Evolutionary conservation across 2,329 filamentous ascomycete genomes (phyloP).

Genomic region (Phaeoacremonium minimum): DNA sequence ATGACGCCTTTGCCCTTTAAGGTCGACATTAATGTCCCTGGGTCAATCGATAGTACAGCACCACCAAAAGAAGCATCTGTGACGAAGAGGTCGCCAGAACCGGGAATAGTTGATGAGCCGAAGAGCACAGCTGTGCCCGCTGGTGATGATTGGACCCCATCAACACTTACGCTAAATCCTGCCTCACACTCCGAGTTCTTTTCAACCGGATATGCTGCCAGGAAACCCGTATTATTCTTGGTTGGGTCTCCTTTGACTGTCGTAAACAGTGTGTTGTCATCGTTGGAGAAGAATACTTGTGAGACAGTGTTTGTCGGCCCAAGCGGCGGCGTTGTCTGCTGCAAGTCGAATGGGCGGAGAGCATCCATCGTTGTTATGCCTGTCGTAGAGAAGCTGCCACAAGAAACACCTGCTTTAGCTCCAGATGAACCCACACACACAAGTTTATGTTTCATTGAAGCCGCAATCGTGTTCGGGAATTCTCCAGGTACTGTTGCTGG

Average conservation of each 20-base stretch:
- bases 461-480: conserved; percentile 48
- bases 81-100: conserved; percentile 40
- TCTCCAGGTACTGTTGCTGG: conserved; percentile 40
- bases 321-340: conserved; percentile 52
- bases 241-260: conserved; percentile 58
- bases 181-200: conserved; percentile 3
- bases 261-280: conserved; percentile 45
- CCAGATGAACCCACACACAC: conserved; percentile 44
- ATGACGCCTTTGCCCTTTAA: conserved; percentile 35
- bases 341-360: conserved; percentile 41
- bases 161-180: conserved; percentile 11
- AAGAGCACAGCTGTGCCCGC: conserved; percentile 52
- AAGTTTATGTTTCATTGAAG: conserved; percentile 33
- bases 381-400: conserved; percentile 27
- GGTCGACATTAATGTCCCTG: conserved; percentile 33
- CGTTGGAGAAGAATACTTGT: conserved; percentile 54
- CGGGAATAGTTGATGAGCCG: conserved; percentile 42
- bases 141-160: conserved; percentile 36
- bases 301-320: conserved; percentile 57
- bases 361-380: conserved; percentile 39
- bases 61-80: conserved; percentile 57
- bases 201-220: conserved; percentile 44
- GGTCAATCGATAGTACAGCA: conserved; percentile 37
- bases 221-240: conserved; percentile 51
- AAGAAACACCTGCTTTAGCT: conserved; percentile 37